These are phyloP conservation scores for Coemansia sp. DNA, from an alignment of 192 early-diverging fungal species.

Conservation along the genomic window DNA sequence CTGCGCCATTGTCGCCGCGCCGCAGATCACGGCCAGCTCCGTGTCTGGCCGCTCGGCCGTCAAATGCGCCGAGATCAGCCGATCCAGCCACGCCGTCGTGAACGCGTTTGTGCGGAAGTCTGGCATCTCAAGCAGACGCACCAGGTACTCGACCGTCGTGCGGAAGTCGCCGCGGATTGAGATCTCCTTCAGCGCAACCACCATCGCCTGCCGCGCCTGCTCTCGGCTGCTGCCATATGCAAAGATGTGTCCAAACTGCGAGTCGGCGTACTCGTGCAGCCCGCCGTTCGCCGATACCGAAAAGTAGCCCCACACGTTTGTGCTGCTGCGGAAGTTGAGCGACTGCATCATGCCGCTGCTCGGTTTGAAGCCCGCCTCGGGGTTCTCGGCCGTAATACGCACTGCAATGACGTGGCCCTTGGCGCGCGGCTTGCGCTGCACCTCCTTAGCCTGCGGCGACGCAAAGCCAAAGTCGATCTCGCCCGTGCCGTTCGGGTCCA, in stretches of 20 bases:
- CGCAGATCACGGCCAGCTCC: slow-evolving; percentile 88
- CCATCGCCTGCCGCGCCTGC: slow-evolving; percentile 92
- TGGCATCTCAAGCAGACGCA: slow-evolving; percentile 86
- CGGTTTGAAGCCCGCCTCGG: slow-evolving; percentile 99
- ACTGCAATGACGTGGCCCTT: slow-evolving; percentile 98
- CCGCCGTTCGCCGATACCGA: slow-evolving; percentile 92
- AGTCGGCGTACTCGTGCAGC: slow-evolving; percentile 99
- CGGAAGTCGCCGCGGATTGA: slow-evolving; percentile 98
- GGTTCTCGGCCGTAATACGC: slow-evolving; percentile 99
- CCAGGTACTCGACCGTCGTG: slow-evolving; percentile 96
- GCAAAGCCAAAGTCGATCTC: slow-evolving; percentile 94
- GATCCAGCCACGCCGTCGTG: slow-evolving; percentile 96
- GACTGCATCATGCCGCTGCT: slow-evolving; percentile 94
- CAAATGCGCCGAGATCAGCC: slow-evolving; percentile 82
- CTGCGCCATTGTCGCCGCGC: slow-evolving; percentile 87
- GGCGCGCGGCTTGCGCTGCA: slow-evolving; percentile 87
- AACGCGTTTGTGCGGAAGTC: slow-evolving; percentile 88
- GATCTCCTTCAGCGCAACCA: slow-evolving; percentile 96
- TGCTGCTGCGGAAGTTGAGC: slow-evolving; percentile 94
- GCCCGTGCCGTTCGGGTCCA: slow-evolving; percentile 79
- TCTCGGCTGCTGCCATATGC: slow-evolving; percentile 94
- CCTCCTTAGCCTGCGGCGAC: slow-evolving; percentile 69
- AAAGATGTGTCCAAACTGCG: slow-evolving; percentile 99
- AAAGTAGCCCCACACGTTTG: slow-evolving; percentile 99
- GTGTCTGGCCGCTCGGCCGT: slow-evolving; percentile 89